Conservation (phyloP, 257 asterid genomes). For the Henckelia pumila region DNA sequence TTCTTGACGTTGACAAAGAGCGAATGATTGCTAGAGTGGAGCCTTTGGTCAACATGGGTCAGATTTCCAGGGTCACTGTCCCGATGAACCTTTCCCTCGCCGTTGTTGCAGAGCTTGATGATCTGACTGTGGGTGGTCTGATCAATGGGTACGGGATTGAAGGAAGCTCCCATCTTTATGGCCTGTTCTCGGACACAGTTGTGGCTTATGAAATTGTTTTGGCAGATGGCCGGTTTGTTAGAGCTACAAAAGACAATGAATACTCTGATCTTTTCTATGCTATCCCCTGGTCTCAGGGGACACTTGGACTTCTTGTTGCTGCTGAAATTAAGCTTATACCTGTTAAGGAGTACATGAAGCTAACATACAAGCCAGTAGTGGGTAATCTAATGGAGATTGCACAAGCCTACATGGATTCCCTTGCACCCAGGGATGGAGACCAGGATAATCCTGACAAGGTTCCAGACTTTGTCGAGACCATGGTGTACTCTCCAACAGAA, state of each 20-base stretch:
- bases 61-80: constrained; percentile 76
- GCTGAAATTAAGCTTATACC: constrained; percentile 97
- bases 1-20: constrained; percentile 68
- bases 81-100: constrained; percentile 88
- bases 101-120: constrained; percentile 96
- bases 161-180: constrained; percentile 93
- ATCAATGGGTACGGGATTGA: constrained; percentile 95
- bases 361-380: constrained; percentile 77
- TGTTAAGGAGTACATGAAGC: constrained; percentile 81
- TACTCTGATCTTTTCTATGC: constrained; percentile 85
- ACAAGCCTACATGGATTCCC: constrained; percentile 77
- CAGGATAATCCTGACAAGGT: constrained; percentile 85
- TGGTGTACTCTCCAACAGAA: constrained; percentile 71
- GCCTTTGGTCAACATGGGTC: constrained; percentile 97
- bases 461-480: constrained; percentile 86
- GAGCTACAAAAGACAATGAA: constrained; percentile 92
- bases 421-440: constrained; percentile 82
- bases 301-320: constrained; percentile 87
- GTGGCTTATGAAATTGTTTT: constrained; percentile 85
- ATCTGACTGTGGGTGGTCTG: constrained; percentile 91
- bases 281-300: constrained; percentile 98
- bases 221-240: constrained; percentile 76
- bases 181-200: constrained; percentile 88
- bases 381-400: constrained; percentile 78
- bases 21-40: constrained; percentile 85